These are phyloP conservation scores for Colletotrichum salicis DNA, from an alignment of 2,329 filamentous ascomycete species.

Conservation along the genomic window DNA sequence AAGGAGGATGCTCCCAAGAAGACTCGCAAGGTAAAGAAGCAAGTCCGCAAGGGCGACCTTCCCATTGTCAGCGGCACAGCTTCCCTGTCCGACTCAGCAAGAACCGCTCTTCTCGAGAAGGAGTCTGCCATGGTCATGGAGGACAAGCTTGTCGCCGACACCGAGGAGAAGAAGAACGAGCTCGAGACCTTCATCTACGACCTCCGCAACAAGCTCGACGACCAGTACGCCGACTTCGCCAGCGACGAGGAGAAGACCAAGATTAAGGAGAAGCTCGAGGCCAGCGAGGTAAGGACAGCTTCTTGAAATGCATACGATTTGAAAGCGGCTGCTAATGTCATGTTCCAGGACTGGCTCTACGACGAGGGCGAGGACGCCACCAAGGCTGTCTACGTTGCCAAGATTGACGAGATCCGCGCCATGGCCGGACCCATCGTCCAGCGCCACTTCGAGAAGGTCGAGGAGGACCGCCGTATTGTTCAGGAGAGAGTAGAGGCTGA, in stretches of 20 bases:
- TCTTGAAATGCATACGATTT: too few species aligned
- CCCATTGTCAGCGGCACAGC: conserved; percentile 86
- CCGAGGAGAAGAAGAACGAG: conserved; percentile 99
- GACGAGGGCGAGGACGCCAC: conserved; percentile 95
- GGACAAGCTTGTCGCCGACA: conserved; percentile 98
- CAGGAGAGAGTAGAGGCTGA: conserved; percentile 83
- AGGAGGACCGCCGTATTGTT: conserved; percentile 82
- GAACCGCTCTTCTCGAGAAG: conserved; percentile 78
- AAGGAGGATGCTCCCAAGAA: conserved; percentile 78
- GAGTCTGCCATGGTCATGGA: conserved; percentile 95
- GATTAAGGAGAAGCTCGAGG: conserved; percentile 83
- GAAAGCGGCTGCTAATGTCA: conserved; percentile 37
- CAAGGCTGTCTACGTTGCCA: conserved; percentile 93
- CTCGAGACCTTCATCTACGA: conserved; percentile 98
- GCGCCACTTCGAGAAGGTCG: conserved; percentile 94
- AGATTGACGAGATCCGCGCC: conserved; percentile 94
- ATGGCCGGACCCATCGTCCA: conserved; percentile 92
- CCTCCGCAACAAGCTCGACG: conserved; percentile 92
- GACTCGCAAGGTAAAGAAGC: conserved; percentile 99
- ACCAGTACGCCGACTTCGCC: conserved; percentile 87
- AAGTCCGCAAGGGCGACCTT: conserved; percentile 96
- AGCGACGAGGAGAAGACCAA: conserved; percentile 93
- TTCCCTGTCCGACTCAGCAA: conserved; percentile 76
- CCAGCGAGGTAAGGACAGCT: conserved; percentile 79
- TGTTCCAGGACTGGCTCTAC: conserved; percentile 92